A percentile compares a stretch with the other conserved stretches of the same genome.
Conservation (phyloP, 352 stramenopile species). For the Phytophthora tubulina region DNA sequence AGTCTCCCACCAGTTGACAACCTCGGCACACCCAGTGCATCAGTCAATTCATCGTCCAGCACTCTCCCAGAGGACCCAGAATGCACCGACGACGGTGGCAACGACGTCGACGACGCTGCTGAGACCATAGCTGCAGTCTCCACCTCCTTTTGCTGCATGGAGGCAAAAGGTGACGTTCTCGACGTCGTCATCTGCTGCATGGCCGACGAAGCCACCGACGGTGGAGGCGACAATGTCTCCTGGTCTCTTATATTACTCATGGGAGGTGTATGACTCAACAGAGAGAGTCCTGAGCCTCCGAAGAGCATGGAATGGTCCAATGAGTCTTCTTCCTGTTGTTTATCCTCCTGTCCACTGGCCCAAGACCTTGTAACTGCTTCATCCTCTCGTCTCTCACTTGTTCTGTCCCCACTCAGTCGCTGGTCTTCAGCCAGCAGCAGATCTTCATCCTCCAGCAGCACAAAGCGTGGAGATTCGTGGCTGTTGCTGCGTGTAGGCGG, state of each 20-base stretch:
- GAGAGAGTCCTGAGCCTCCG: slow-evolving; percentile 49
- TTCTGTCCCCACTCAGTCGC: slow-evolving; percentile 34
- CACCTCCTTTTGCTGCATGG: slow-evolving; percentile 22
- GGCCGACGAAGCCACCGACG: slow-evolving; percentile 14
- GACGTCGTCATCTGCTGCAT: slow-evolving; percentile 12
- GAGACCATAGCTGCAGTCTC: slow-evolving; percentile 24
- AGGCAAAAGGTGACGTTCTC: slow-evolving; percentile 2
- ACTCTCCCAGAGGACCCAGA: slow-evolving; percentile 31
- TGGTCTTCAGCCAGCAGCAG: slow-evolving; percentile 41
- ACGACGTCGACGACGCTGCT: slow-evolving; percentile 43
- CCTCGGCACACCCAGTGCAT: slow-evolving; percentile 56
- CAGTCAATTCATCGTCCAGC: slow-evolving; percentile 67
- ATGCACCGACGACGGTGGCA: slow-evolving; percentile 5
- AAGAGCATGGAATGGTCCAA: slow-evolving; percentile 70
- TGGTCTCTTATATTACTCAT: slow-evolving; percentile 9
- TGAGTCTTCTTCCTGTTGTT: slow-evolving; percentile 35
- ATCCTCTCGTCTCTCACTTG: slow-evolving; percentile 24
- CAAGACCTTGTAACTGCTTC: not conserved
- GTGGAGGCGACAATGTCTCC: not conserved
- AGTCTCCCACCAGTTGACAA: slow-evolving; percentile 1
- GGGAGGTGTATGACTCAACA: slow-evolving; percentile 9
- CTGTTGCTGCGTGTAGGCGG: not conserved
- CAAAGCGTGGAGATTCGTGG: slow-evolving; percentile 58
- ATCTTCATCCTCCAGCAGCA: slow-evolving; percentile 67
- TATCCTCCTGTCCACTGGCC: not conserved